Percentiles rank a stretch among this genome's conserved stretches.
phyloP scores from a whole-genome alignment of 352 stramenopile genomes.

The Lagenidium sp. region DNA sequence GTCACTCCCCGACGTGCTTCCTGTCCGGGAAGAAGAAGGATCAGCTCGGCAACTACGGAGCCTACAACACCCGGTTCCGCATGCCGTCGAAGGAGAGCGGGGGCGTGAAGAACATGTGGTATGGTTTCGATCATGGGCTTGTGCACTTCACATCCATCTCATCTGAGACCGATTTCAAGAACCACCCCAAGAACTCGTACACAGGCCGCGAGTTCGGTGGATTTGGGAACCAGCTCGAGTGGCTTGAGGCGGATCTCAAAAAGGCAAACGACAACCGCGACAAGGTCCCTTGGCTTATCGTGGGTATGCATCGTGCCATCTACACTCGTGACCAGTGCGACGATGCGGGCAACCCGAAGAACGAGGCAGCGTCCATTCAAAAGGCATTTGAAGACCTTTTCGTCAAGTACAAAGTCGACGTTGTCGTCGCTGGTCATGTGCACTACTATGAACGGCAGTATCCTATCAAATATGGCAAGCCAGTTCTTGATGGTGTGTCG shows the following conservation, averaged over 20 bases:
- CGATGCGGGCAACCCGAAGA: neutral
- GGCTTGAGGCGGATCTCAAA: slow-evolving; percentile 39
- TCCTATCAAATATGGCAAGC: slow-evolving; percentile 5
- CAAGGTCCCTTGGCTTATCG: slow-evolving; percentile 39
- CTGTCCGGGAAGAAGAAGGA: slow-evolving; percentile 26
- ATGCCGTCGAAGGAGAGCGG: slow-evolving; percentile 33
- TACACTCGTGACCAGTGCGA: slow-evolving; percentile 26
- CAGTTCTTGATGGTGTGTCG: slow-evolving; percentile 12
- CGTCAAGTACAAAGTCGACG: slow-evolving; percentile 15
- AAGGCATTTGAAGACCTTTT: slow-evolving; percentile 13
- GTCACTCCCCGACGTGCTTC: slow-evolving; percentile 21
- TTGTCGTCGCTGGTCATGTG: slow-evolving; percentile 8
- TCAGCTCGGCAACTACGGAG: slow-evolving; percentile 44
- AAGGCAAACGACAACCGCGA: slow-evolving; percentile 30
- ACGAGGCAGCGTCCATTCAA: slow-evolving; percentile 19
- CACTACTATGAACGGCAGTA: slow-evolving; percentile 11
- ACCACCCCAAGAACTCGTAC: slow-evolving; percentile 30
- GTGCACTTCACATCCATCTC: slow-evolving; percentile 66
- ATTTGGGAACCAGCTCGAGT: slow-evolving; percentile 42
- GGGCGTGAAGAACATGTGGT: slow-evolving; percentile 42
- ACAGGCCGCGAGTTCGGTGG: slow-evolving; percentile 23
- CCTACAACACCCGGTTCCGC: slow-evolving; percentile 35
- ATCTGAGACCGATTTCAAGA: slow-evolving; percentile 47
- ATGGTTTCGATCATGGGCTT: slow-evolving; percentile 33
- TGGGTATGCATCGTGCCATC: slow-evolving; percentile 37